Evolutionary conservation across 139 green algal species (phyloP).

Genomic region (Haematococcus sp.): DNA sequence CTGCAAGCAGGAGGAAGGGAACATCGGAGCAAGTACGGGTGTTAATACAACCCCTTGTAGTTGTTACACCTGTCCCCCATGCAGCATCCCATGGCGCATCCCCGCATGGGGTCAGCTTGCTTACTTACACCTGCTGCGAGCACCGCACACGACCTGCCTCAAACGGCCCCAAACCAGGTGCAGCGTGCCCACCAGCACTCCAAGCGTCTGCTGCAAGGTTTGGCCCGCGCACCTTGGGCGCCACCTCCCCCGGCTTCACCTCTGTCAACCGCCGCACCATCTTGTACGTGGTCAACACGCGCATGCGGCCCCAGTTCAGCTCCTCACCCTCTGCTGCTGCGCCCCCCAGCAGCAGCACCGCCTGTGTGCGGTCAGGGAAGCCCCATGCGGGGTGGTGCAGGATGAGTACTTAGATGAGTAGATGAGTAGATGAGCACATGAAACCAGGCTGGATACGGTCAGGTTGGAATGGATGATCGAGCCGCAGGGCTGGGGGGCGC

Average conservation of each 20-base stretch:
- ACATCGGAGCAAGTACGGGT: not conserved
- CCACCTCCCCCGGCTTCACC: conserved; percentile 3
- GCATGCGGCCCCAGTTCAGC: conserved; percentile 41
- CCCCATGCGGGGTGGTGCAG: not conserved
- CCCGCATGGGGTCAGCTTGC: too few relatives aligned
- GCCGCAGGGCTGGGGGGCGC: too few relatives aligned
- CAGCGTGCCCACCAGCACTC: not conserved
- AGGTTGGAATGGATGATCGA: too few relatives aligned
- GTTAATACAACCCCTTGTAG: too few relatives aligned
- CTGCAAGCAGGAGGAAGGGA: not conserved
- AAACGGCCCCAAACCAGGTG: not conserved
- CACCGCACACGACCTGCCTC: not conserved
- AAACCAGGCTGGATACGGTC: not conserved
- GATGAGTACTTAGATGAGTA: not conserved
- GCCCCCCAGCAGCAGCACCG: conserved; percentile 28
- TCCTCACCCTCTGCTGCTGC: conserved; percentile 23
- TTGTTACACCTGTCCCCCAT: not conserved
- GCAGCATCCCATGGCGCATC: too few relatives aligned
- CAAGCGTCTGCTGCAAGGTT: not conserved
- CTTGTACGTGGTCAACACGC: conserved; percentile 34
- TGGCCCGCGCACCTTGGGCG: conserved; percentile 4
- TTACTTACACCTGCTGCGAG: not conserved
- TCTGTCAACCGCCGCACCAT: conserved; percentile 20
- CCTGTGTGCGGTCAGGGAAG: conserved; percentile 11
- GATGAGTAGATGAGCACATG: not conserved